phyloP scores from a whole-genome alignment of 495 filamentous ascomycete genomes.

The Thermochaetoides thermophila region DNA sequence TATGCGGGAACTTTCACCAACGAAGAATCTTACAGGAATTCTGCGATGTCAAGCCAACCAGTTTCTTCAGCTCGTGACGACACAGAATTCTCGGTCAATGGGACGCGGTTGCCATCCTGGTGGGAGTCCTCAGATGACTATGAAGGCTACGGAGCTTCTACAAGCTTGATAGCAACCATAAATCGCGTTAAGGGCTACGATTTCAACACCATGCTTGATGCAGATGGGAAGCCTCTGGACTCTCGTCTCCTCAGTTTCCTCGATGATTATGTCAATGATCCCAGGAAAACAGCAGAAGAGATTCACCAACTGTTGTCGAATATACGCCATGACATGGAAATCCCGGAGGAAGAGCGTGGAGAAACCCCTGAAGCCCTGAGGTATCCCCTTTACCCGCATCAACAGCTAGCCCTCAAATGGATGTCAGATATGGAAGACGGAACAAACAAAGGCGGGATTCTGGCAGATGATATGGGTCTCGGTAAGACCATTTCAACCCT shows the following conservation, averaged over 20 bases:
- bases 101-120: too few species aligned
- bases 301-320: constrained; percentile 55
- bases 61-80: too few species aligned
- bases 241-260: constrained; percentile 16
- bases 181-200: constrained; percentile 12
- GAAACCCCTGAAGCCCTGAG: constrained; percentile 60
- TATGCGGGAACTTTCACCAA: too few species aligned
- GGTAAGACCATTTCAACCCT: constrained; percentile 90
- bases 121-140: too few species aligned
- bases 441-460: constrained; percentile 65
- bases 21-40: too few species aligned
- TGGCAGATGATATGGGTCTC: constrained; percentile 89
- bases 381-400: constrained; percentile 64
- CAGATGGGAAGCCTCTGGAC: constrained; percentile 12
- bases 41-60: too few species aligned
- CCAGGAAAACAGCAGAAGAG: constrained; percentile 45
- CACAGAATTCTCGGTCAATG: too few species aligned
- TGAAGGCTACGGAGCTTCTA: background rate
- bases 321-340: constrained; percentile 58
- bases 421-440: constrained; percentile 69
- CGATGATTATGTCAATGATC: constrained; percentile 34
- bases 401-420: constrained; percentile 73
- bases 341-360: constrained; percentile 47
- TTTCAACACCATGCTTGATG: constrained; percentile 14
- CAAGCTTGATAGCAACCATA: constrained; percentile 11